Evolutionary conservation across 2,329 filamentous ascomycete genomes (phyloP), one percentile per base, ranked within the genome.

Genomic region (Fusarium fujikuroi): DNA sequence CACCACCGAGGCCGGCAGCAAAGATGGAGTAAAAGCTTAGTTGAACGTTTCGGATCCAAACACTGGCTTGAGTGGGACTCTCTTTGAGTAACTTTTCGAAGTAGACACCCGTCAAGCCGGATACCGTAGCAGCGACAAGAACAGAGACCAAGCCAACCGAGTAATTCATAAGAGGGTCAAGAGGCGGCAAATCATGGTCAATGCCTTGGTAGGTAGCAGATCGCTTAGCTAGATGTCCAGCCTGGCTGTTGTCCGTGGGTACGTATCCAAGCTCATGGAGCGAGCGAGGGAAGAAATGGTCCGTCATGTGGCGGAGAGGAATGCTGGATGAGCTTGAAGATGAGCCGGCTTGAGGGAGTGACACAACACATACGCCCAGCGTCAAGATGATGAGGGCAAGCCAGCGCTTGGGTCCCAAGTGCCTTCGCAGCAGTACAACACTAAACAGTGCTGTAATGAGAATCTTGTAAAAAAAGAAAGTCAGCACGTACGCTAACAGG

Each of bases 11-110:
- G 1, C 98, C 86, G 2, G 95, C 93, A 0, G 95, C 94, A 77
- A 98, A 95, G 3, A 98, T 86, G 2, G 95, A 97, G 84, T 97
- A 99, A 79, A 98, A 93, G 2, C 95, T 95, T 30, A 99, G 86
- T 81, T 99, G 96, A 52, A 98, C 92, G 80, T 98, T 99, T 70
- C 96, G 92, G 47, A 96, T 92, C 96, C 96, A 99, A 19, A 98
- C 87, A 2, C 94, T 95, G 10, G 92, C 92, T 53, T 91, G 88
- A 4, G 88, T 87, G 1, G 89, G 87, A n/a, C 93, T 92, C 74
- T 97, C 93, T 81, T 97, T 97, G 62, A 98, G 86, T 7, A 98
- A 91, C 83, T 97, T 98, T 81, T 98, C 93, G 74, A 95, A 95
- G 77, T 93, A 94, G 2, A 95, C 94, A 0, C 95, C 93, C 0